Evolutionary conservation across 345 rosid genomes (phyloP).

Genomic region (Aethionema arabicum): DNA sequence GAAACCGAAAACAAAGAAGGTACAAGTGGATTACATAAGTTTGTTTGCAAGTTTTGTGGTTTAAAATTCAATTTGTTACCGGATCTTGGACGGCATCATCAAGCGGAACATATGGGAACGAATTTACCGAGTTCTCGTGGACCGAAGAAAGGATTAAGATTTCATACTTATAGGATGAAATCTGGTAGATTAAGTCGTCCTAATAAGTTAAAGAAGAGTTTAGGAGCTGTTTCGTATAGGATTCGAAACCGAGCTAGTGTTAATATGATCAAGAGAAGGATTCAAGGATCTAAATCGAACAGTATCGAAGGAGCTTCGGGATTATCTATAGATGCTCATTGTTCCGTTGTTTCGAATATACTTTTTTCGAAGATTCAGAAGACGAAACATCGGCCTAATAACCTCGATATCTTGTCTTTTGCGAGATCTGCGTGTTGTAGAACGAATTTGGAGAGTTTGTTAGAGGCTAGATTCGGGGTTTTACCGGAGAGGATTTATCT

Average conservation of each 20-base stretch:
- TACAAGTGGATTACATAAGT: constrained; percentile 50
- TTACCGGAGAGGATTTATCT: constrained; percentile 74
- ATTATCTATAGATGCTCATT: constrained; percentile 54
- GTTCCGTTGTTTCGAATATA: constrained; percentile 65
- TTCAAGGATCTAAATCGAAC: constrained; percentile 63
- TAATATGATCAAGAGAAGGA: constrained; percentile 70
- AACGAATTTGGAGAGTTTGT: constrained; percentile 65
- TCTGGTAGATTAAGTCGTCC: constrained; percentile 94
- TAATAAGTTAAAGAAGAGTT: constrained; percentile 71
- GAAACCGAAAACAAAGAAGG: constrained; percentile 47
- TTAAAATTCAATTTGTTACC: constrained; percentile 88
- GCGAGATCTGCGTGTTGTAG: constrained; percentile 91
- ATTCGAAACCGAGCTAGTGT: constrained; percentile 63
- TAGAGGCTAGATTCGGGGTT: constrained; percentile 71
- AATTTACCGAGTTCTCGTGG: constrained; percentile 54
- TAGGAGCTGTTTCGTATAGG: constrained; percentile 73
- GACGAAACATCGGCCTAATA: constrained; percentile 84
- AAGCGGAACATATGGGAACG: constrained; percentile 93
- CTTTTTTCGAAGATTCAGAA: constrained; percentile 67
- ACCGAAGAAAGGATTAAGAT: constrained; percentile 66
- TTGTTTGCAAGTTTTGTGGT: constrained; percentile 87
- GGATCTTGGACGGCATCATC: constrained; percentile 99
- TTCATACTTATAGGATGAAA: constrained; percentile 70
- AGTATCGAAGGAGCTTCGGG: constrained; percentile 35
- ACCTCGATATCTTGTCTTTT: constrained; percentile 68